A percentile compares a stretch with the other conserved stretches of the same genome.
phyloP scores from a whole-genome alignment of 805 yeast genomes.

The Yarrowia alimentaria region DNA sequence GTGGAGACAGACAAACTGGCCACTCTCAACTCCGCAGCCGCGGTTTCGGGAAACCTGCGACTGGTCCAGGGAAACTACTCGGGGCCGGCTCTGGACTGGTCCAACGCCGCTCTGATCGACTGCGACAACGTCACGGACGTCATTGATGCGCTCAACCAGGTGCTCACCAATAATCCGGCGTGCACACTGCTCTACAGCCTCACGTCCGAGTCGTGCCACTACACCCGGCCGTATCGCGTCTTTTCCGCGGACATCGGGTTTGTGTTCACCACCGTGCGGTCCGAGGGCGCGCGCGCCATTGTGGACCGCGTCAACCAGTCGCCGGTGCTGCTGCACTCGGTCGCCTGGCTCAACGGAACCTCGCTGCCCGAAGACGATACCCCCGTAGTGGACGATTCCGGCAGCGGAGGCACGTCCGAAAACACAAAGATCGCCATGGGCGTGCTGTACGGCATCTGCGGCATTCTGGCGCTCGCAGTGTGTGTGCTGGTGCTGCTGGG shows the following conservation, averaged over 20 bases:
- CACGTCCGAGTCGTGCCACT: conserved; percentile 32
- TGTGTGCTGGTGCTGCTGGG: conserved; percentile 38
- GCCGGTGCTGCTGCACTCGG: conserved; percentile 21
- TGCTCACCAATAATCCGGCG: conserved; percentile 30
- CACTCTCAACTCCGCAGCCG: conserved; percentile 7
- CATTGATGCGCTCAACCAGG: conserved; percentile 29
- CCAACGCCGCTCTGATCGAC: conserved; percentile 31
- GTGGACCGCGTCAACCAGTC: conserved; percentile 27
- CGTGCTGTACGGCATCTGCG: conserved; percentile 37
- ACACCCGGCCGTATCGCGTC: conserved; percentile 29
- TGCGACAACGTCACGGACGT: conserved; percentile 33
- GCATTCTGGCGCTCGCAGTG: conserved; percentile 37
- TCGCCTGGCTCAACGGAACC: conserved; percentile 16
- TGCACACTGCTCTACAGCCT: conserved; percentile 34
- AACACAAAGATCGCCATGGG: conserved; percentile 38
- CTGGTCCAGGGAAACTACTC: not conserved
- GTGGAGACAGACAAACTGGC: conserved; percentile 26
- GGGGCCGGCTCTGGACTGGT: conserved; percentile 28
- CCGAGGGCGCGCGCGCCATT: conserved; percentile 29
- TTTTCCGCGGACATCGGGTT: conserved; percentile 34
- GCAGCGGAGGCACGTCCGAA: conserved; percentile 6
- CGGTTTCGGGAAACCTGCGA: conserved; percentile 9
- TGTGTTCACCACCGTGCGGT: conserved; percentile 33
- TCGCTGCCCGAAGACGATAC: conserved; percentile 1
- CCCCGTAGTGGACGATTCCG: conserved; percentile 5